phyloP scores from a whole-genome alignment of 164 flowering plant genomes.

The Cinnamomum micranthum region DNA sequence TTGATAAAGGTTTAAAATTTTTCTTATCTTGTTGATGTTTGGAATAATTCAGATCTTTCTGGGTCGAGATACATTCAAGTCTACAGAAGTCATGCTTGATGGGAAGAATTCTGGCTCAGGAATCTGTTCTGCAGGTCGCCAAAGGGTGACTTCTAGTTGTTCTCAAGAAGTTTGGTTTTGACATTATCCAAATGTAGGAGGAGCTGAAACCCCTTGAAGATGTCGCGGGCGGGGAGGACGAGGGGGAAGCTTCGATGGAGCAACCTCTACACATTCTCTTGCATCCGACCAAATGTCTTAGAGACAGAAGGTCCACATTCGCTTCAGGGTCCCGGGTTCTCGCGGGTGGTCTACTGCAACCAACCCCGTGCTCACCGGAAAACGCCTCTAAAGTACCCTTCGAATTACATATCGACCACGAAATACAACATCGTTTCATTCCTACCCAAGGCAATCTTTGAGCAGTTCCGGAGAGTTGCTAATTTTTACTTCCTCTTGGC shows the following conservation, averaged over 20 bases:
- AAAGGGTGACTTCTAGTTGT: background rate
- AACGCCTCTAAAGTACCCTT: slow-evolving; percentile 32
- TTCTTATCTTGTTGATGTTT: background rate
- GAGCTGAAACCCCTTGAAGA: slow-evolving; percentile 15
- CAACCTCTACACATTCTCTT: slow-evolving; percentile 46
- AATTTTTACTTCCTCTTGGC: slow-evolving; percentile 43
- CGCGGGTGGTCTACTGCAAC: slow-evolving; percentile 37
- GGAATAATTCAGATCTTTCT: background rate
- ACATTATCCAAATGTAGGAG: slow-evolving; percentile 5
- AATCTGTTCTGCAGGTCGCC: background rate
- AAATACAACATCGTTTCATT: slow-evolving; percentile 40
- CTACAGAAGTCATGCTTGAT: slow-evolving; percentile 4
- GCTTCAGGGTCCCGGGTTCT: slow-evolving; percentile 34
- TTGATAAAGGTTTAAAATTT: background rate
- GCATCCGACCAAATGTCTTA: slow-evolving; percentile 27
- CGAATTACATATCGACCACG: slow-evolving; percentile 39
- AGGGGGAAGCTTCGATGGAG: slow-evolving; percentile 43
- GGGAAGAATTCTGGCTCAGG: slow-evolving; percentile 5
- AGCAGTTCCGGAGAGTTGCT: slow-evolving; percentile 51
- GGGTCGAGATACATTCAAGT: background rate
- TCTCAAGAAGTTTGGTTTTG: background rate
- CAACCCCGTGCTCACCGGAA: slow-evolving; percentile 33
- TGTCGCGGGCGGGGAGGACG: slow-evolving; percentile 24
- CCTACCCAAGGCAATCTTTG: slow-evolving; percentile 46
- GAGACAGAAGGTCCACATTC: slow-evolving; percentile 24